Evolutionary conservation across 179 eudicot species (phyloP), one percentile per base, ranked within the genome.

Genomic region (Silene coronaria): DNA sequence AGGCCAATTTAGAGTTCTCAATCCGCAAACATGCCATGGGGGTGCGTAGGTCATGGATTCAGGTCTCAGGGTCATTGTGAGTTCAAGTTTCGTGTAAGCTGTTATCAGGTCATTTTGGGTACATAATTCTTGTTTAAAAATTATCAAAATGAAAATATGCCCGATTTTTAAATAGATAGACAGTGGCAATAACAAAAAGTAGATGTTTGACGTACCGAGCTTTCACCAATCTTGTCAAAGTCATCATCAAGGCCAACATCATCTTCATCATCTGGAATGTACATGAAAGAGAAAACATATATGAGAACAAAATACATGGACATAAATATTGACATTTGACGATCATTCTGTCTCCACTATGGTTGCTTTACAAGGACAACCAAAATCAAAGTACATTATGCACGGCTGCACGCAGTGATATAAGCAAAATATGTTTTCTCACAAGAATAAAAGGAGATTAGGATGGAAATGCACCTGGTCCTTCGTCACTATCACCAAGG

Each of bases 171-270:
- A 28, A 38, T 38, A 75, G 53, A 74, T 11, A n/a, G 70, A 21
- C 17, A 67, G 22, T 13, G 7, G 27, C 5, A 11, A 21, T 21
- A 34, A 2, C 13, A 70, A 17, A 24, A 51, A 19, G 13, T 23
- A 58, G 24, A 55, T 19, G 26, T 21, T 58, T 23, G 46, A 72
- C 92, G 86, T 80, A 92, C 97, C 88, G 80, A 85, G 75, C 85
- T 90, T 83, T 80, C 88, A 78, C 72, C 82, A 79, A 94, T 84
- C 88, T 94, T 90, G 88, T 91, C 98, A 73, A 94, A 91, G 79
- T 91, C 98, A 83, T 93, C 98, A 80, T 90, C 97, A 82, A 91
- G 90, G 62, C 73, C 91, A 53, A 5, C 58, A 67, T 83, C 82
- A 58, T 82, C 88, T 79, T 84, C 86, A 72, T 84, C 92, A 76